A percentile compares a stretch with the other conserved stretches of the same genome.
Conservation (phyloP, 2,329 filamentous ascomycete genomes). For the Coniella lustricola region DNA sequence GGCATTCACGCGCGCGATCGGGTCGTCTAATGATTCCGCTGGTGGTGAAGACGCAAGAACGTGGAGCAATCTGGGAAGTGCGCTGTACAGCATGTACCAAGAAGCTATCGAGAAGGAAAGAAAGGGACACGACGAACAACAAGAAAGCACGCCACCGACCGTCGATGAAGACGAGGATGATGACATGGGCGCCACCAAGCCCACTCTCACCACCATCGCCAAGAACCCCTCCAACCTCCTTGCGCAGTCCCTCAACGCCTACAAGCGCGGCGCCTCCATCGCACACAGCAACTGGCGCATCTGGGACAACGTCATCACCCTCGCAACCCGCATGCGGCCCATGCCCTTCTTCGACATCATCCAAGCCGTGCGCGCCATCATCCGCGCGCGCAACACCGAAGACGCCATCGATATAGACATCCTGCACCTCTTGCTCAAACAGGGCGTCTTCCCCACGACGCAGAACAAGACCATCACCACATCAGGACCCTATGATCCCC, state of each 20-base stretch:
- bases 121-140: constrained; percentile 14
- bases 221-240: constrained; percentile 55
- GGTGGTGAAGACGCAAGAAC: constrained; percentile 87
- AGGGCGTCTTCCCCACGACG: constrained; percentile 48
- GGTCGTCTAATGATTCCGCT: constrained; percentile 47
- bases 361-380: constrained; percentile 64
- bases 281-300: constrained; percentile 86
- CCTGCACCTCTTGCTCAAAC: constrained; percentile 62
- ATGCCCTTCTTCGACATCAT: constrained; percentile 70
- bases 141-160: no score
- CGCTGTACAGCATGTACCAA: constrained; percentile 64
- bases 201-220: constrained; percentile 5
- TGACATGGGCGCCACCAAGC: no score
- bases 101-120: constrained; percentile 39
- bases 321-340: constrained; percentile 70
- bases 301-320: constrained; percentile 92
- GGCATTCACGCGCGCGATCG: constrained; percentile 76
- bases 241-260: constrained; percentile 70
- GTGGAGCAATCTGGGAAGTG: constrained; percentile 90
- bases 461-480: constrained; percentile 21
- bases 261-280: constrained; percentile 78
- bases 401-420: constrained; percentile 69
- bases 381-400: constrained; percentile 73
- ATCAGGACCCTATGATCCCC: constrained; percentile 31
- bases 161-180: constrained; percentile 24